Evolutionary conservation across 345 rosid species (phyloP), one percentile per base, ranked within the genome.

Genomic region (Firmiana major): DNA sequence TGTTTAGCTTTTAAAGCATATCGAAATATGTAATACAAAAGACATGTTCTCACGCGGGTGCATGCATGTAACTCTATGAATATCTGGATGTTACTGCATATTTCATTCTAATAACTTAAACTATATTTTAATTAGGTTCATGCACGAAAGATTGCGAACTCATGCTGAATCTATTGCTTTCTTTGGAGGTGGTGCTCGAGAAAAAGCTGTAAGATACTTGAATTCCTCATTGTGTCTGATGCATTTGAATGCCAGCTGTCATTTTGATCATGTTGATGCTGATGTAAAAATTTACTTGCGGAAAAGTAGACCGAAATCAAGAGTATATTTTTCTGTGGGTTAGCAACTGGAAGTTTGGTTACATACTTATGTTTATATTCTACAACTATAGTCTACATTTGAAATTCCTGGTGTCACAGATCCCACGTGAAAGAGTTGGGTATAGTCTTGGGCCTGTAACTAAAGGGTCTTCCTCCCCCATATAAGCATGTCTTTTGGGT

Each of bases 91-190:
- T 43, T 81, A 71, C 28, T 55, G 49, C 60, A 42, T 76, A 49
- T 17, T 21, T 60, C 57, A 51, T 40, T 70, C 55, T 72, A 46
- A 85, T 68, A 53, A 77, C 76, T 75, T 49, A 21, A 15, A n/a
- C 71, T 17, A 19, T 79, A 78, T 59, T 15, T 76, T 42, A 72
- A 67, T 73, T 75, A 96, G 99, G 94, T 96, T 96, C 89, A 94
- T 96, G 99, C 99, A 94, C 84, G 99, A 96, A 87, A 92, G 99
- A 78, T 81, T 96, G 84, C 88, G 94, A 63, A 89, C 92, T 12
- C 99, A 96, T 90, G 99, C 98, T n/a, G 99, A 96, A 79, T 96
- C 98, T 64, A 86, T 96, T 76, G 99, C 99, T 73, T 96, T 96
- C 89, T 96, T 96, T 89, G 99, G 99, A 81, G 99, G 99, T 72